phyloP scores from a whole-genome alignment of 495 filamentous ascomycete species.

The Parathielavia appendiculata region DNA sequence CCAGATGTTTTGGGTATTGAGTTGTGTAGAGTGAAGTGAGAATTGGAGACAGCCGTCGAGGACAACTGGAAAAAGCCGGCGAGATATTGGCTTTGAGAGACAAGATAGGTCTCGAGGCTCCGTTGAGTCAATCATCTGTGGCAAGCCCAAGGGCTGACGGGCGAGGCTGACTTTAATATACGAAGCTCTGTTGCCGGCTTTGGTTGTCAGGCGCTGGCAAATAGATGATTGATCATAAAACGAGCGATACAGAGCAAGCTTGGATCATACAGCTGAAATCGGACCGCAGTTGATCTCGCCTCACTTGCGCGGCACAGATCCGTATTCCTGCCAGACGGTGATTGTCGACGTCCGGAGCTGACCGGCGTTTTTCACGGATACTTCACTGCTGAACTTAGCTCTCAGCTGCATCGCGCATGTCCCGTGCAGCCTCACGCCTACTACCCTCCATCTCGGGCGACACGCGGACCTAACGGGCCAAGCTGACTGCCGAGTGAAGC shows the following conservation, averaged over 20 bases:
- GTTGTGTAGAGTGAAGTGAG: background rate
- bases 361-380: background rate
- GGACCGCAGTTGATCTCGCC: constrained; percentile 16
- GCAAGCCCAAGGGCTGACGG: background rate
- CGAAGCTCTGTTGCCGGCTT: background rate
- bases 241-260: background rate
- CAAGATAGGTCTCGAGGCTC: too few species aligned
- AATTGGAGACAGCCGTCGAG: background rate
- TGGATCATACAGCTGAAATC: constrained; percentile 11
- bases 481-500: constrained; percentile 1
- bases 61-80: background rate
- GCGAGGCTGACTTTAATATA: constrained; percentile 7
- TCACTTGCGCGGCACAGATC: constrained; percentile 15
- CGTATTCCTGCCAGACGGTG: background rate
- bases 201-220: too few species aligned
- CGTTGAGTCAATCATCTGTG: too few species aligned
- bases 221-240: background rate
- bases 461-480: constrained; percentile 8
- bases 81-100: background rate
- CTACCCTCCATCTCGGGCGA: constrained; percentile 8
- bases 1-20: background rate
- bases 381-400: background rate
- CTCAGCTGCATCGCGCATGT: background rate
- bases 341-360: background rate
- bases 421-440: constrained; percentile 1